Base-by-base conservation (phyloP, 345 rosid species). In the Populus deltoides region DNA sequence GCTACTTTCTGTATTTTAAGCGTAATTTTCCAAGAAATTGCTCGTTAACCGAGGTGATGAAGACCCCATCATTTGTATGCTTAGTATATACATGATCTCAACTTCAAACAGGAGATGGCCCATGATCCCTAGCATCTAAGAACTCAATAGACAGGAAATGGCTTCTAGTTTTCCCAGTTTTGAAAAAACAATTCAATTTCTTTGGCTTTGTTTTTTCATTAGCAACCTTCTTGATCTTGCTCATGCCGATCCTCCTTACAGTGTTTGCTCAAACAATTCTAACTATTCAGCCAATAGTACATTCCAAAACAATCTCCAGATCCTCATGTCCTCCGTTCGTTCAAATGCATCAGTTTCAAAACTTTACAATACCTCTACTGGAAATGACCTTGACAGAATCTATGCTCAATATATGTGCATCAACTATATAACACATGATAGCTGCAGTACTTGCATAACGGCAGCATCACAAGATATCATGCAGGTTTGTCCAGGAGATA, bases 371-470 rank as follows among this genome's bases (percentile, higher is more conserved):
- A 33, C 76, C 77, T 71, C 83, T 8, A 29, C 38, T 3, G 88
- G 87, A 57, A 72, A 75, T 15, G 59, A n/a, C 31, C 16, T 74
- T 0, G 27, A 82, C 16, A 77, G 20, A 45, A 80, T 81, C 22
- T 86, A 82, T 41, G 83, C 70, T 57, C 86, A 78, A 35, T 84
- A 77, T 67, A 80, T 87, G 84, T 85, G 90, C 75, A 80, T 85
- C n/a, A 67, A 80, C 38, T 85, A 83, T 65, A 24, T 27, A 18
- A 3, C 49, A 57, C 35, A 3, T 31, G 77, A 78, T 1, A 55
- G 0, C 0, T 87, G 90, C 71, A 39, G 4, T 6, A 77, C 1
- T 39, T 87, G 88, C 57, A 20, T 80, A 33, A 4, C 1, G 0
- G 5, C 2, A 15, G 87, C 90, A 11, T 16, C 81, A 4, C 47